Evolutionary conservation across 805 yeast genomes (phyloP), one percentile per base, ranked within the genome.

Genomic region (Priceomyces fermenticarens): DNA sequence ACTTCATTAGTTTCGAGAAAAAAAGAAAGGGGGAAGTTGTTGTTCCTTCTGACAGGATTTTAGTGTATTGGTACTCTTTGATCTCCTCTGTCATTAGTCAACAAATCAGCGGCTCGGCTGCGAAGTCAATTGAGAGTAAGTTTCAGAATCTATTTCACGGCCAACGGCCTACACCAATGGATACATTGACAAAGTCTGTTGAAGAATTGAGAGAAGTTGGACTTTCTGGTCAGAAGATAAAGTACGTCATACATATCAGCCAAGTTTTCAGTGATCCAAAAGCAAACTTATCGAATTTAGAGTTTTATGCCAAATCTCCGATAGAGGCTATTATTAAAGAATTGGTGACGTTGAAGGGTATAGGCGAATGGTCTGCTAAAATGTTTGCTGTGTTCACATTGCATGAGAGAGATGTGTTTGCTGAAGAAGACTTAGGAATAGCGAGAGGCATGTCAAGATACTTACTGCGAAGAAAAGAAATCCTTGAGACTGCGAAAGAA

Each of bases 341-440:
- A 42, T 59, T 83, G 39, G 73, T 75, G 0, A 57, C 57, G 17
- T 65, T 85, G 46, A 84, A 85, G 52, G 95, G 95, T 0, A 75
- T 86, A 12, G 95, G 93, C 0, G 73, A 73, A 1, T 90, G 98
- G 98, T 79, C 89, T 3, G 90, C 93, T 0, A 85, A 84, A 40
- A 90, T 90, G 96, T 90, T 88, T 60, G 62, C 86, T 12, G 54
- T 83, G 15, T 88, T 88, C 55, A 84, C 85, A 1, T 63, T 89
- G 34, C 73, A 73, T 17, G 72, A 86, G 42, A 55, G 77, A 55
- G 82, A 90, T 57, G 78, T 87, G 0, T 88, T 88, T 58, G 83
- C 93, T 4, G 65, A 77, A 4, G 87, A 81, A 13, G 97, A 90
- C 62, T 63, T 90, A 35, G 97, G 97, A 1, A 77, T 90, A 2